Evolutionary conservation across 495 filamentous ascomycete species (phyloP).

Genomic region (Penicillium fimorum): DNA sequence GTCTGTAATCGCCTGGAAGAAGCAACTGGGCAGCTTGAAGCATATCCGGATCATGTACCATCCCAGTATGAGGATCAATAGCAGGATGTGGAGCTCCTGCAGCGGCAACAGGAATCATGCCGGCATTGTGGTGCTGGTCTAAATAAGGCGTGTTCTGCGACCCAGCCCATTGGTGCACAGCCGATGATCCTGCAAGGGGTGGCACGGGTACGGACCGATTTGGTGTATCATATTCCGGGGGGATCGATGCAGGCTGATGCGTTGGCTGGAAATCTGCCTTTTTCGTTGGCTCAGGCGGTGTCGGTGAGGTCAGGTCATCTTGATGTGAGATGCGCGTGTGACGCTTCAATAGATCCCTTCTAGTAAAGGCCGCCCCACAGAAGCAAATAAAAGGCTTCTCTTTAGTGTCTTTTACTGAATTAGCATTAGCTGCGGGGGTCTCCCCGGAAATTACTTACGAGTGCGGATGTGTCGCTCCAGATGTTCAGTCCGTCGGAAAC

Average conservation of each 20-base stretch:
- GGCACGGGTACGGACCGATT: constrained; percentile 21
- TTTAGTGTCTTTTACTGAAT: constrained; percentile 45
- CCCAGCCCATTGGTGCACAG: constrained; percentile 36
- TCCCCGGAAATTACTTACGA: constrained; percentile 43
- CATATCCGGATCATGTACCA: constrained; percentile 40
- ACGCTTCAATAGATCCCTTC: constrained; percentile 53
- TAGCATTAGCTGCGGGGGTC: constrained; percentile 16
- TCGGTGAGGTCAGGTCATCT: constrained; percentile 34
- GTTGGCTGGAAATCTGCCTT: constrained; percentile 18
- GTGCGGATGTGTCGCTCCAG: constrained; percentile 55
- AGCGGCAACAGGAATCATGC: constrained; percentile 20
- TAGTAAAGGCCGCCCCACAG: constrained; percentile 54
- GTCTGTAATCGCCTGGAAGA: constrained; percentile 36
- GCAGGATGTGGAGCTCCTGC: constrained; percentile 12
- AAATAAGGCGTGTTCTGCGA: constrained; percentile 30
- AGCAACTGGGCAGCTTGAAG: constrained; percentile 43
- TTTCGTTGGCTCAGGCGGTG: constrained; percentile 25
- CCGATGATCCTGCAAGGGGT: constrained; percentile 26
- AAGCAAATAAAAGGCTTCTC: constrained; percentile 56
- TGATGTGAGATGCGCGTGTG: constrained; percentile 48
- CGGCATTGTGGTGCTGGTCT: constrained; percentile 20
- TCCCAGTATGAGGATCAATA: constrained; percentile 20
- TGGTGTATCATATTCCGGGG: constrained; percentile 28
- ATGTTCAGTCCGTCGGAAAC: constrained; percentile 48
- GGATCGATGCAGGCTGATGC: constrained; percentile 20